These are phyloP conservation scores for Aspergillus wentii DNA, from an alignment of 495 filamentous ascomycete species.

Conservation along the genomic window DNA sequence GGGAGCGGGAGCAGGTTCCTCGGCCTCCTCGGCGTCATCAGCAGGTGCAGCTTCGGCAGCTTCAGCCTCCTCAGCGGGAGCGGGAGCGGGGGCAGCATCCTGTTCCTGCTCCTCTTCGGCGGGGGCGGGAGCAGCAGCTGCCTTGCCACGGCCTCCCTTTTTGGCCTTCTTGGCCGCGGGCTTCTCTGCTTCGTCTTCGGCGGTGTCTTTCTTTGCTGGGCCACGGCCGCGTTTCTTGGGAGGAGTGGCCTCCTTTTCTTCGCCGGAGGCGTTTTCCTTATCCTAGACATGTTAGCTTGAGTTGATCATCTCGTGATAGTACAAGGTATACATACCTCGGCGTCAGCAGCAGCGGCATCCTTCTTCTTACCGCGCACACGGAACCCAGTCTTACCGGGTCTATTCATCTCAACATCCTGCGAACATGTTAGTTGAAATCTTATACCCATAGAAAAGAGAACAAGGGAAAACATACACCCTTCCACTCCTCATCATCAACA, in stretches of 20 bases:
- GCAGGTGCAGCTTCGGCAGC: too few relatives aligned
- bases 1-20: slow-evolving; percentile 1
- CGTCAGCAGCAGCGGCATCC: slow-evolving; percentile 20
- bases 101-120: slow-evolving; percentile 2
- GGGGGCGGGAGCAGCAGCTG: too few relatives aligned
- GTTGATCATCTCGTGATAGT: slow-evolving; percentile 8
- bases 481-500: slow-evolving; percentile 74
- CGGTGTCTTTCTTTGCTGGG: slow-evolving; percentile 22
- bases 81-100: slow-evolving; percentile 1
- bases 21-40: slow-evolving; percentile 3
- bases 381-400: slow-evolving; percentile 60
- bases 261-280: slow-evolving; percentile 22
- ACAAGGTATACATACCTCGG: slow-evolving; percentile 20
- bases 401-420: slow-evolving; percentile 65
- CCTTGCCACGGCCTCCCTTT: slow-evolving; percentile 4
- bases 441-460: neutral
- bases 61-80: slow-evolving; percentile 1
- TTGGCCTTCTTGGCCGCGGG: slow-evolving; percentile 14
- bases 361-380: slow-evolving; percentile 45
- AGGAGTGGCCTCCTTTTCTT: slow-evolving; percentile 23
- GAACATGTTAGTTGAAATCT: slow-evolving; percentile 2
- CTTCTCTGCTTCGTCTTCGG: slow-evolving; percentile 19
- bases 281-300: slow-evolving; percentile 4
- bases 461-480: slow-evolving; percentile 53
- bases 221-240: slow-evolving; percentile 40